These are phyloP conservation scores for Orbilia brochopaga DNA, from an alignment of 2,329 filamentous ascomycete genomes.

Conservation along the genomic window DNA sequence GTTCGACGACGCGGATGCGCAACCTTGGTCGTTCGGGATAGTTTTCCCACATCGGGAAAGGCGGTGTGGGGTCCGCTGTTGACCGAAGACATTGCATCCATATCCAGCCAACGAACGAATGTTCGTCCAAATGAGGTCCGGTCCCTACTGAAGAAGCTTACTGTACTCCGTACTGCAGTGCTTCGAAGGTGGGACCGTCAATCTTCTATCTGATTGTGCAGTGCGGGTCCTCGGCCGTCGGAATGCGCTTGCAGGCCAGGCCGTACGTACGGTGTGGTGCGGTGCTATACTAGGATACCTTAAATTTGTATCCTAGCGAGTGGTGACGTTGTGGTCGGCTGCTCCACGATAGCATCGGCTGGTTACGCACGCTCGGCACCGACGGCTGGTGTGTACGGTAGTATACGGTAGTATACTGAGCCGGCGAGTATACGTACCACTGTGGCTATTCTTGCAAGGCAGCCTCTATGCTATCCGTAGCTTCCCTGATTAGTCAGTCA, in stretches of 20 bases:
- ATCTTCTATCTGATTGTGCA: conserved; percentile 6
- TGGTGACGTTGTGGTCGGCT: not conserved
- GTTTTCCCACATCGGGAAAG: not conserved
- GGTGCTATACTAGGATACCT: too few relatives aligned
- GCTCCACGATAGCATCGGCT: not conserved
- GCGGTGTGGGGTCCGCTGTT: conserved; percentile 2
- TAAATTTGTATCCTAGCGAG: too few relatives aligned
- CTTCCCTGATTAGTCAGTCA: not conserved
- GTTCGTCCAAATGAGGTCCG: too few relatives aligned
- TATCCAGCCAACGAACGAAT: not conserved
- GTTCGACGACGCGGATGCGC: not conserved
- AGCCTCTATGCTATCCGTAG: not conserved
- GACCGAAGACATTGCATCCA: not conserved
- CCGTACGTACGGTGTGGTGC: conserved; percentile 18
- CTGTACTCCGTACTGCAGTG: not conserved
- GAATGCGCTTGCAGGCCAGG: conserved; percentile 23
- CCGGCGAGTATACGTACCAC: not conserved
- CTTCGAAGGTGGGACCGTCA: conserved; percentile 18
- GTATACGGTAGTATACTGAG: too few relatives aligned
- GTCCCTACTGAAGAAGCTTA: too few relatives aligned
- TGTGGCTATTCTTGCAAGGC: not conserved
- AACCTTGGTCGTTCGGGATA: not conserved
- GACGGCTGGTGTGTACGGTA: not conserved
- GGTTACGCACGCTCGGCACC: not conserved
- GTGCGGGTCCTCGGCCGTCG: conserved; percentile 11